A percentile compares a stretch with the other conserved stretches of the same genome.
Evolutionary conservation across 2,329 filamentous ascomycete species (phyloP).

Genomic region (Botrytis cinerea): DNA sequence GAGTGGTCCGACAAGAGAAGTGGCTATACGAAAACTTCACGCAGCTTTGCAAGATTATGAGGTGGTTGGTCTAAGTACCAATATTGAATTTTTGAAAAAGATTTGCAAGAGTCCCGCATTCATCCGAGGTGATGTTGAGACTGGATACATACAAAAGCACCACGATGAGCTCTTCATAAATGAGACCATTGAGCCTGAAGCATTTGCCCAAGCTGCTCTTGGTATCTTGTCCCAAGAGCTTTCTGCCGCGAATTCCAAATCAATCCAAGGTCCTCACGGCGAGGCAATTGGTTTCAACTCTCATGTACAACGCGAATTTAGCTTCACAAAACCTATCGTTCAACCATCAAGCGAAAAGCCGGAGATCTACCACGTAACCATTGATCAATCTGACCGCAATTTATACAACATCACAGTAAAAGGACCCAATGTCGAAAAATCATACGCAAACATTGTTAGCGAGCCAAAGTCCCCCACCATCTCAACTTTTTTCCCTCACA

Average conservation of each 20-base stretch:
- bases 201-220: constrained; percentile 84
- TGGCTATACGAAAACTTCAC: constrained; percentile 79
- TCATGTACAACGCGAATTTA: constrained; percentile 36
- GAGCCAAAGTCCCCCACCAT: constrained; percentile 52
- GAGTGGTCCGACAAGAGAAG: constrained; percentile 73
- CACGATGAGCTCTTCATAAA: constrained; percentile 74
- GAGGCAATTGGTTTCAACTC: constrained; percentile 54
- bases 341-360: constrained; percentile 21
- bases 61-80: constrained; percentile 88
- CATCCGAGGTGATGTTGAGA: constrained; percentile 85
- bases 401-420: constrained; percentile 49
- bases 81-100: constrained; percentile 93
- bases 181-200: constrained; percentile 64
- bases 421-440: constrained; percentile 47
- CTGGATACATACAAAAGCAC: constrained; percentile 93
- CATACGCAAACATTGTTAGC: constrained; percentile 47
- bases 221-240: constrained; percentile 62
- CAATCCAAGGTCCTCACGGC: constrained; percentile 45
- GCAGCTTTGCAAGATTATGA: constrained; percentile 85
- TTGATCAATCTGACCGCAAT: constrained; percentile 40
- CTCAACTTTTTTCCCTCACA: constrained; percentile 77
- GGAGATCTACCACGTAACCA: constrained; percentile 31
- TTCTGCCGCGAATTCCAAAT: constrained; percentile 36
- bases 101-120: constrained; percentile 82
- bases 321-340: constrained; percentile 29